Evolutionary conservation across 176 grass and related monocot species (phyloP).

Genomic region (Eragrostis curvula): DNA sequence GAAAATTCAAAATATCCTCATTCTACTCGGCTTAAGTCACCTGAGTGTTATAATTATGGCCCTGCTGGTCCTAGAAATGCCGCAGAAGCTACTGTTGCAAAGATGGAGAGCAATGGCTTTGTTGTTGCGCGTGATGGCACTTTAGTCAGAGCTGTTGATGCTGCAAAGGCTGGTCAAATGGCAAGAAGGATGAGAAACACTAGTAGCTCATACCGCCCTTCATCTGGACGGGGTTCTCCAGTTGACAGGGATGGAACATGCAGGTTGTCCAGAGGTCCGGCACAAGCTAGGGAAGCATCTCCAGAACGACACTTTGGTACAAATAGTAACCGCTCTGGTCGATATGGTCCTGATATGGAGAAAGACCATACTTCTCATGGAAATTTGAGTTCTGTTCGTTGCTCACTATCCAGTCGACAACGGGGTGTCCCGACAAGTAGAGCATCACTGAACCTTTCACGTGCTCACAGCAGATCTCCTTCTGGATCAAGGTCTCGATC

Average conservation of each 20-base stretch:
- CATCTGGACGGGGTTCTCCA: constrained; percentile 54
- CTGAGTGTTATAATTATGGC: constrained; percentile 66
- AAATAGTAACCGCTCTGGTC: constrained; percentile 43
- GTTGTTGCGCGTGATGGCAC: constrained; percentile 96
- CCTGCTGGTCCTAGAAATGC: constrained; percentile 82
- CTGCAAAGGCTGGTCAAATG: constrained; percentile 42
- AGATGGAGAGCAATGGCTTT: constrained; percentile 97
- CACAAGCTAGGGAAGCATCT: constrained; percentile 58
- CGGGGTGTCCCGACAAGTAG: constrained; percentile 53
- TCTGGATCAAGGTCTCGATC: constrained; percentile 88
- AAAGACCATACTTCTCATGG: constrained; percentile 52
- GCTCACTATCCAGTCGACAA: constrained; percentile 58
- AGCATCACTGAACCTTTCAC: constrained; percentile 59
- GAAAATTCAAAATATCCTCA: constrained; percentile 60
- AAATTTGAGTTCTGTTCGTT: constrained; percentile 49
- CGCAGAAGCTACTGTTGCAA: constrained; percentile 83
- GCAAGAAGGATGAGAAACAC: constrained; percentile 51
- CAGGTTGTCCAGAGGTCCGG: constrained; percentile 42
- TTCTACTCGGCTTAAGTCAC: constrained; percentile 48
- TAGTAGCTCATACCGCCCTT: constrained; percentile 44
- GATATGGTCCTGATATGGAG: constrained; percentile 61
- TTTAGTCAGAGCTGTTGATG: constrained; percentile 71
- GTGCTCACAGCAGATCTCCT: constrained; percentile 63
- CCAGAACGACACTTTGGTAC: constrained; percentile 60
- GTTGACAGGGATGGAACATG: constrained; percentile 49